These are phyloP conservation scores for Metarhizium rileyi DNA, from an alignment of 2,329 filamentous ascomycete genomes.

Conservation along the genomic window DNA sequence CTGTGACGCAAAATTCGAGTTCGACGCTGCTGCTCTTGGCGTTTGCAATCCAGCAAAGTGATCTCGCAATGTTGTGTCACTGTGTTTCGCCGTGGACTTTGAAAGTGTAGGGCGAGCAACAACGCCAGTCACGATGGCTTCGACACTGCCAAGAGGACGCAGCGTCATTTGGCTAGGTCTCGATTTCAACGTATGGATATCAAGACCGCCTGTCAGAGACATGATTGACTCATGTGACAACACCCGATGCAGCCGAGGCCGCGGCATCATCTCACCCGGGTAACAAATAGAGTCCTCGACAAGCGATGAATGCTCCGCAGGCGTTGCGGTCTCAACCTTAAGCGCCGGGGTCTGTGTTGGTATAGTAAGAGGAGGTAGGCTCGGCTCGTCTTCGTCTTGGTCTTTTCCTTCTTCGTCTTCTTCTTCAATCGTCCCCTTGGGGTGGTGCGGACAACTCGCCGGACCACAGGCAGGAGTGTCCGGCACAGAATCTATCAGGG, in stretches of 20 bases:
- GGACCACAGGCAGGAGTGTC: constrained; percentile 14
- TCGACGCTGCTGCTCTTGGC: constrained; percentile 22
- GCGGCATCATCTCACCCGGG: constrained; percentile 27
- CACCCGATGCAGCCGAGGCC: constrained; percentile 48
- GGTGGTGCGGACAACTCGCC: constrained; percentile 13
- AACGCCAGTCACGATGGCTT: constrained; percentile 48
- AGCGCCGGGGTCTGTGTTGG: constrained; percentile 14
- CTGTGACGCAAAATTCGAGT: constrained; percentile 19
- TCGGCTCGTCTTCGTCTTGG: constrained; percentile 18
- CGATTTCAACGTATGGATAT: constrained; percentile 73
- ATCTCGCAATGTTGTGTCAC: constrained; percentile 50
- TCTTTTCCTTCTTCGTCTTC: constrained; percentile 29
- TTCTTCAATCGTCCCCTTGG: constrained; percentile 25
- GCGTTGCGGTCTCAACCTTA: constrained; percentile 16
- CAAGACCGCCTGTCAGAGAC: constrained; percentile 76
- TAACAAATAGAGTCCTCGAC: constrained; percentile 18
- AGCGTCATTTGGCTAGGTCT: constrained; percentile 66
- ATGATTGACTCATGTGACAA: constrained; percentile 82
- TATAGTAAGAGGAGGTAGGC: constrained; percentile 9
- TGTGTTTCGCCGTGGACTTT: constrained; percentile 33
- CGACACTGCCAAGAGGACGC: constrained; percentile 41
- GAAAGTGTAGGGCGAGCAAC: constrained; percentile 50
- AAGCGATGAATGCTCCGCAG: constrained; percentile 25
- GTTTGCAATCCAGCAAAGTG: constrained; percentile 33
- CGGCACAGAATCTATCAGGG: constrained; percentile 23